phyloP scores from a whole-genome alignment of 2,329 filamentous ascomycete genomes.

The Penicillium rolfsii region DNA sequence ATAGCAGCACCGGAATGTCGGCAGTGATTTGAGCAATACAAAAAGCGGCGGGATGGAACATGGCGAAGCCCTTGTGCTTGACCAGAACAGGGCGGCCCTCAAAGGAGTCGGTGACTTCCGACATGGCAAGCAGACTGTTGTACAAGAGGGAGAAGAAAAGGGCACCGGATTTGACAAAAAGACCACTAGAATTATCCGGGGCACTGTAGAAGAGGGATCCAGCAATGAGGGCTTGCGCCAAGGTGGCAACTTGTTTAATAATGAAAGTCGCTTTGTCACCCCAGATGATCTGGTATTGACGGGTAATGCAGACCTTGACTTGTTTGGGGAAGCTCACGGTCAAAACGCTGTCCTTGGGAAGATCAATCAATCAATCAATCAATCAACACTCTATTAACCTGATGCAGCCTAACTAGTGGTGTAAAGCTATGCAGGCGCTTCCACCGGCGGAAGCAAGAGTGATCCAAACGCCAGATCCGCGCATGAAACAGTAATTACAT shows the following conservation, averaged over 20 bases:
- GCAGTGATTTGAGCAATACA: conserved; percentile 51
- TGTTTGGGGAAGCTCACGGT: conserved; percentile 61
- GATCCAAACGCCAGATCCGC: too few species aligned
- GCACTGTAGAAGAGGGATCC: conserved; percentile 71
- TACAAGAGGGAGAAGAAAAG: conserved; percentile 67
- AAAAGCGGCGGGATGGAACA: conserved; percentile 58
- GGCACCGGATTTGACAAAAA: conserved; percentile 67
- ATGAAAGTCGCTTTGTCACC: conserved; percentile 67
- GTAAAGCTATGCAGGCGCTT: too few species aligned
- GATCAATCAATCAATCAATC: too few species aligned
- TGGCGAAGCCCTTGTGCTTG: conserved; percentile 62
- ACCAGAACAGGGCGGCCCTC: conserved; percentile 61
- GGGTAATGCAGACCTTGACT: conserved; percentile 58
- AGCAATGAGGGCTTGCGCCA: conserved; percentile 64
- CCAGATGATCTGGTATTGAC: conserved; percentile 68
- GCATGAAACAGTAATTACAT: too few species aligned
- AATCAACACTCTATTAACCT: too few species aligned
- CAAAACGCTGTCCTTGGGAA: conserved; percentile 59
- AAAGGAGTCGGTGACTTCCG: conserved; percentile 68
- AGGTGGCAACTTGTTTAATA: conserved; percentile 63
- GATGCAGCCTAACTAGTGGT: too few species aligned
- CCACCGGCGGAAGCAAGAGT: too few species aligned
- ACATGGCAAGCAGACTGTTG: conserved; percentile 65
- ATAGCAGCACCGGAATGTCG: conserved; percentile 59
- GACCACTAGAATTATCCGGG: conserved; percentile 58